These are phyloP conservation scores for Pseudogymnoascus verrucosus DNA, from an alignment of 2,329 filamentous ascomycete genomes.

Conservation along the genomic window DNA sequence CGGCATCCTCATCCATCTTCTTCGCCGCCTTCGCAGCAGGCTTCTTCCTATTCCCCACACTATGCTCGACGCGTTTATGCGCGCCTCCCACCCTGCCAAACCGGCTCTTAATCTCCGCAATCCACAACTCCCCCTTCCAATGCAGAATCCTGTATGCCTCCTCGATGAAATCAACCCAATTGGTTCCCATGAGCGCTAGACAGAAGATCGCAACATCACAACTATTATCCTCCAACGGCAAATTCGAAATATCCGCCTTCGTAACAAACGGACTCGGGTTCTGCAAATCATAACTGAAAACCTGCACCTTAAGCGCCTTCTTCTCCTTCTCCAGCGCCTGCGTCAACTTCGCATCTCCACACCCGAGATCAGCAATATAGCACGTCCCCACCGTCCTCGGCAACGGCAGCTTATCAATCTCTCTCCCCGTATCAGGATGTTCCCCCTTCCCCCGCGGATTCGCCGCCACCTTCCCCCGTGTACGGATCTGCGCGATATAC, in stretches of 20 bases:
- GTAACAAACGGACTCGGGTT: conserved; percentile 70
- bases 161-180: conserved; percentile 95
- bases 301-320: conserved; percentile 60
- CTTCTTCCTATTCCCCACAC: conserved; percentile 62
- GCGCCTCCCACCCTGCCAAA: conserved; percentile 57
- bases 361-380: conserved; percentile 85
- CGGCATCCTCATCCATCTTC: conserved; percentile 37
- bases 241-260: conserved; percentile 76
- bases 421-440: conserved; percentile 10
- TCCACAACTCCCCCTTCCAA: conserved; percentile 94
- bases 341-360: conserved; percentile 81
- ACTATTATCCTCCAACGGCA: conserved; percentile 66
- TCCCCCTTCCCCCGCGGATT: conserved; percentile 15
- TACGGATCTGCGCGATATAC: conserved; percentile 66
- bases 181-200: conserved; percentile 95
- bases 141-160: conserved; percentile 88
- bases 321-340: conserved; percentile 55
- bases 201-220: conserved; percentile 92
- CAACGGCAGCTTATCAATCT: conserved; percentile 40
- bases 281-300: conserved; percentile 84
- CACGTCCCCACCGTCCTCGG: conserved; percentile 65
- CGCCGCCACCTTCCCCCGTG: conserved; percentile 50
- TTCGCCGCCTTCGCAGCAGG: conserved; percentile 36
- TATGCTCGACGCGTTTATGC: conserved; percentile 51
- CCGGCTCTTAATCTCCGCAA: conserved; percentile 91